phyloP scores from a whole-genome alignment of 495 filamentous ascomycete genomes.

The Penicillium egyptiacum region DNA sequence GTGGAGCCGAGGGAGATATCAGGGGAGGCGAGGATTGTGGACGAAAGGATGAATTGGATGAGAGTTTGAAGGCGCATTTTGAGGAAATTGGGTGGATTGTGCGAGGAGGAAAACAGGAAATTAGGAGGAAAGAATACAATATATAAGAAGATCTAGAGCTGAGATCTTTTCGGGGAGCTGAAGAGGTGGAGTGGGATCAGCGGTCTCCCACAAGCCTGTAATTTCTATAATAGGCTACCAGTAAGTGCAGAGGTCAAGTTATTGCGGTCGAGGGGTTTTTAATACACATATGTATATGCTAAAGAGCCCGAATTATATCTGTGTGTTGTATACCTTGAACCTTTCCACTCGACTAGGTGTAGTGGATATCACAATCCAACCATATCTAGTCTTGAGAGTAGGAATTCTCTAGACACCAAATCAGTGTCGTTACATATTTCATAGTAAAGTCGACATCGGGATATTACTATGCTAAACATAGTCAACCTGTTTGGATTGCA shows the following conservation, averaged over 20 bases:
- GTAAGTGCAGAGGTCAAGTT: background rate
- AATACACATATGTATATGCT: too few relatives aligned
- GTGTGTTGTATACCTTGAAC: too few relatives aligned
- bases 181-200: constrained; percentile 1
- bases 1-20: constrained; percentile 17
- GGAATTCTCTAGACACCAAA: too few relatives aligned
- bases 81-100: constrained; percentile 1
- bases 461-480: too few relatives aligned
- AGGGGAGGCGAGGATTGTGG: constrained; percentile 18
- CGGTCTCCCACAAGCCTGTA: background rate
- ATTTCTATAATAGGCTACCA: background rate
- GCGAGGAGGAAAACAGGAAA: background rate
- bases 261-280: too few relatives aligned
- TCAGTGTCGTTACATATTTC: background rate
- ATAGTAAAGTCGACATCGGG: too few relatives aligned
- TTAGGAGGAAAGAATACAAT: too few relatives aligned
- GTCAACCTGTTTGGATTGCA: background rate
- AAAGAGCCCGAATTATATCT: background rate
- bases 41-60: constrained; percentile 20
- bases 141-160: background rate
- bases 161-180: background rate
- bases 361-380: too few relatives aligned
- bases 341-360: background rate
- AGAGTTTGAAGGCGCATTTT: constrained; percentile 26
- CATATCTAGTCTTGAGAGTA: too few relatives aligned